Base-by-base conservation (phyloP, 225 moss, liverwort and hornwort genomes). In the Sphagnum contortum region DNA sequence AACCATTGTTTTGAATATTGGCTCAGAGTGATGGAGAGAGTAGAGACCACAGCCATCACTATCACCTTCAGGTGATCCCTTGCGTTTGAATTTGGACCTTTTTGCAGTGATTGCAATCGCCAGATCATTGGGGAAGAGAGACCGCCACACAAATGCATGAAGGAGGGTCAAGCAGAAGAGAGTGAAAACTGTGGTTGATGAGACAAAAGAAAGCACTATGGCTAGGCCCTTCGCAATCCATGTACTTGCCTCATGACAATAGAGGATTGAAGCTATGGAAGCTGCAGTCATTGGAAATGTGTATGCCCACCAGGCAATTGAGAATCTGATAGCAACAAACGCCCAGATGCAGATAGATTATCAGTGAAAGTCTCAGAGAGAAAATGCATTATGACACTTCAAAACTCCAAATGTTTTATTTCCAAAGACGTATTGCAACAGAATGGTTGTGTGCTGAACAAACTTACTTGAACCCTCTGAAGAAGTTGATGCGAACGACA, bases 51-150 rank as follows among this genome's bases (percentile, higher is more conserved):
- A 78, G 0, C 81, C 78, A 9, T 68, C 75, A 52, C 75, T 77
- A 47, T 54, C 49, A 8, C 61, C 61, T 29, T 29, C 29, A 29
- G 29, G 29, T 3, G 72, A 49, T 2, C 52, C 4, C 57, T 58
- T 69, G 44, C 2, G 61, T 5, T 45, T 47, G 48, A 70, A 51
- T 69, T 74, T 83, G 67, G 80, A 74, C 47, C 75, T 80, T 3
- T 54, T 46, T 6, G 45, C 11, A 3, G 62, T 29, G 29, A 63
- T 57, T 59, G 71, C 4, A 44, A 49, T 9, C 71, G 76, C 0
- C 57, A 72, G 45, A 69, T 86, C 82, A 60, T 86, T 86, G 51
- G 71, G 79, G 72, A 86, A 82, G 53, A 82, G 74, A 55, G 82
- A 76, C 4, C 50, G 64, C 70, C 68, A 82, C 47, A 86, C 70